Evolutionary conservation across 2,329 filamentous ascomycete species (phyloP), one percentile per base, ranked within the genome.

Genomic region (Colletotrichum tabaci): DNA sequence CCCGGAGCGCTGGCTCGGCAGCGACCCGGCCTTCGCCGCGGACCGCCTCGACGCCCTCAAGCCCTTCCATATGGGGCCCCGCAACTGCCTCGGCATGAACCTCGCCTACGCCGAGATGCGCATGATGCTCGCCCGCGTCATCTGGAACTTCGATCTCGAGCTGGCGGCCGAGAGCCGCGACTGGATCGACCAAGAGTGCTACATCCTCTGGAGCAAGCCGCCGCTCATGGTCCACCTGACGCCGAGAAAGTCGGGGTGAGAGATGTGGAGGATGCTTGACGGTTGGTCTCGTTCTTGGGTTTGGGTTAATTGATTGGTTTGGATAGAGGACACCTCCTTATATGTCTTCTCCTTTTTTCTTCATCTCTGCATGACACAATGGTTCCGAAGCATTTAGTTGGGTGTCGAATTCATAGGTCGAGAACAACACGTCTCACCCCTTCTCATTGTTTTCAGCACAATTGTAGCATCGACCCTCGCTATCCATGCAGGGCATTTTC

Each of bases 1-100:
- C 6, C 87, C 90, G 92, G 26, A 88, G 87, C 66, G 70, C 12
- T 72, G 70, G 70, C 52, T 72, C 53, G 70, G 61, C 53, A 67
- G 61, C 55, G 70, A 71, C 44, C 49, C 66, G 38, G 49, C 46
- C 42, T 72, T 72, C 66, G 26, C 38, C 10, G 44, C 49, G 50
- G 70, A 72, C 70, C 49, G 53, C 38, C 61, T 71, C 47, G 66
- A 72, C 18, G 61, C 66, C 56, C 8, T 72, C 9, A 50, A 66
- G 44, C 70, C 70, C 7, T 72, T 72, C 56, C 70, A 70, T 49
- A 15, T 42, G 18, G 70, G 70, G 18, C 69, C 65, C 38, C 55
- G 69, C 1, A 69, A 60, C 58, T 71, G 69, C 16, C 46, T 71
- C 18, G 69, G 69, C 65, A 64, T 56, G 65, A 71, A 71, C 66